phyloP scores from a whole-genome alignment of 2,329 filamentous ascomycete genomes.

The Lasiodiplodia theobromae region DNA sequence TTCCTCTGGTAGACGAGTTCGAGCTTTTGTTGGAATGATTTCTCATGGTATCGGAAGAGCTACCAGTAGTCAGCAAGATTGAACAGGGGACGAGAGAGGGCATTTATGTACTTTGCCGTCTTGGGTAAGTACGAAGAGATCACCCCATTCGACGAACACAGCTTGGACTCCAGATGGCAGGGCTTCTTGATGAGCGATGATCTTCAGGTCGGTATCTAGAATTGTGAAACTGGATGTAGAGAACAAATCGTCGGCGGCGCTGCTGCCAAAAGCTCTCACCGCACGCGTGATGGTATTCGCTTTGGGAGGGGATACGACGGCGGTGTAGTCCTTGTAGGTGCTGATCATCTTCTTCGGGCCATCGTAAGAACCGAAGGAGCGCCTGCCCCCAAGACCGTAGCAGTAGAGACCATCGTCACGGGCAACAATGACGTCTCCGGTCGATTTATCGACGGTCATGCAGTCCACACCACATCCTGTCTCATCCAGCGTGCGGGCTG shows the following conservation, averaged over 20 bases:
- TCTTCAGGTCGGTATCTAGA: slow-evolving; percentile 88
- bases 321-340: slow-evolving; percentile 84
- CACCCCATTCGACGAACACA: slow-evolving; percentile 87
- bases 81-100: not conserved
- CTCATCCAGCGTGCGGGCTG: slow-evolving; percentile 87
- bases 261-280: slow-evolving; percentile 76
- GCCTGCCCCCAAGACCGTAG: slow-evolving; percentile 84
- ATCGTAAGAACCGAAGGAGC: slow-evolving; percentile 89
- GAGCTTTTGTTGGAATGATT: slow-evolving; percentile 85
- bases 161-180: slow-evolving; percentile 80
- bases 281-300: slow-evolving; percentile 60
- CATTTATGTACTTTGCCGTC: slow-evolving; percentile 80
- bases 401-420: slow-evolving; percentile 96
- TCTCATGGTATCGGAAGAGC: slow-evolving; percentile 90
- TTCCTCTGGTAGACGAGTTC: slow-evolving; percentile 95
- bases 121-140: slow-evolving; percentile 86
- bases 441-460: slow-evolving; percentile 83
- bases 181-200: slow-evolving; percentile 88
- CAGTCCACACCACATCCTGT: slow-evolving; percentile 91
- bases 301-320: slow-evolving; percentile 80
- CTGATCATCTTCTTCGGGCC: slow-evolving; percentile 83
- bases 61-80: slow-evolving; percentile 46
- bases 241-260: slow-evolving; percentile 78
- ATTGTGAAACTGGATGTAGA: slow-evolving; percentile 88
- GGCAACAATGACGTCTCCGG: slow-evolving; percentile 87